A percentile compares a stretch with the other conserved stretches of the same genome.
phyloP scores from a whole-genome alignment of 2,329 filamentous ascomycete genomes.

The Drechslera avenae region DNA sequence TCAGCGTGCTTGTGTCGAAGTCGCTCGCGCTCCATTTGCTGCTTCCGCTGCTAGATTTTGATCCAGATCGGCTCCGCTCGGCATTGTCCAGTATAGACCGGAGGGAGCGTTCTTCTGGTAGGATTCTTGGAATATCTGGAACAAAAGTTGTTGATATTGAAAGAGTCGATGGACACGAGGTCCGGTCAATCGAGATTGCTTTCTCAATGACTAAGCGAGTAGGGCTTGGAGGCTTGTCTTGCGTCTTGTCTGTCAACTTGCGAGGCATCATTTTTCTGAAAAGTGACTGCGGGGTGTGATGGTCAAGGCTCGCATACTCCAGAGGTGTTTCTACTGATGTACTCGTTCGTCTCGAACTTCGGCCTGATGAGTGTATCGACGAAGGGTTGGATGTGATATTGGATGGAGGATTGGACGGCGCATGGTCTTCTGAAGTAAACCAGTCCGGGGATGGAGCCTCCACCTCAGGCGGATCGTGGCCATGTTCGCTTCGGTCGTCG shows the following conservation, averaged over 20 bases:
- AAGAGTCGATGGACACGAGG: conserved; percentile 37
- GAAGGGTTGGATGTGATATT: conserved; percentile 17
- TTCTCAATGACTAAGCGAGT: conserved; percentile 39
- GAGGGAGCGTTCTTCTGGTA: conserved; percentile 13
- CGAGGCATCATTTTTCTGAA: conserved; percentile 28
- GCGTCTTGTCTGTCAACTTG: conserved; percentile 13
- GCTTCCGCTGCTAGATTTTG: conserved; percentile 21
- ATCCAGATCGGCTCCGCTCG: conserved; percentile 22
- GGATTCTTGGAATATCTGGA: conserved; percentile 14
- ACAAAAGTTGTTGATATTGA: conserved; percentile 32
- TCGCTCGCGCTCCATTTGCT: conserved; percentile 49
- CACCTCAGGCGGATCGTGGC: conserved; percentile 22
- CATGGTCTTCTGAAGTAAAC: conserved; percentile 18
- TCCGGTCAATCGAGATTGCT: conserved; percentile 41
- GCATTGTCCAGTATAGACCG: conserved; percentile 9
- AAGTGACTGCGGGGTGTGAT: conserved; percentile 26
- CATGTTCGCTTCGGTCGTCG: conserved; percentile 17
- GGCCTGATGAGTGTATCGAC: conserved; percentile 14
- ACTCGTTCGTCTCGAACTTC: conserved; percentile 18
- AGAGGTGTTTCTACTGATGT: conserved; percentile 17
- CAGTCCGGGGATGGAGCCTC: conserved; percentile 20
- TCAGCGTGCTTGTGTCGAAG: conserved; percentile 48
- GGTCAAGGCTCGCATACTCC: conserved; percentile 16
- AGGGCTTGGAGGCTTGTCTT: conserved; percentile 18
- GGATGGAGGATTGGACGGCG: conserved; percentile 9